Evolutionary conservation across 1,284 basidiomycete species (phyloP), one percentile per base, ranked within the genome.

Genomic region (Dichomitus squalens): DNA sequence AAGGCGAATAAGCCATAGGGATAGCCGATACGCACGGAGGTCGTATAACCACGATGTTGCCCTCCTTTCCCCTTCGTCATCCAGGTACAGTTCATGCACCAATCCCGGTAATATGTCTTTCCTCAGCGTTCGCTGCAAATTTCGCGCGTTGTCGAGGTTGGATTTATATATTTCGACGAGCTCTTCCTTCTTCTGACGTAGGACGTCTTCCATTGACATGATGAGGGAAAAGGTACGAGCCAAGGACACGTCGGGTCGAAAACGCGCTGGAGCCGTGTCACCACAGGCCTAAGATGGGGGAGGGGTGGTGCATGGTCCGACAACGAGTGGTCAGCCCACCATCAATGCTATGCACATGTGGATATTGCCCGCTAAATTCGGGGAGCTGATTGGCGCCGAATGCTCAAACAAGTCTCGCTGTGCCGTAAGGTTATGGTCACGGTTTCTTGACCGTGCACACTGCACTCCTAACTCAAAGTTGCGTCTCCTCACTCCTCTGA

Each of bases 41-140:
- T 90, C 88, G 43, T 76, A 70, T 44, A 89, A 71, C 86, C 86
- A 90, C 66, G 80, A 77, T 40, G 70, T 75, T 23, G 82, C 80
- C 80, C 81, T 83, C 58, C 76, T 72, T 56, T 72, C 72, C 52
- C 78, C 77, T 16, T 76, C 72, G 52, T 74, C 72, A 62, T 76
- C 69, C 50, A 87, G 76, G 29, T 75, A 74, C 21, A 86, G 74
- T 68, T 89, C 86, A 62, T 84, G 79, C 20, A 72, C 72, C 52
- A 89, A 72, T 44, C 80, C 82, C 53, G 86, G 84, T 53, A 89
- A 68, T 33, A 89, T 78, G 46, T 85, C 79, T 34, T 78, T 68
- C 61, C 80, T 76, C 46, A 88, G 65, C 2, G 77, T 82, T 29
- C 72, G 68, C 63, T 84, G 84, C 9, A 90, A 65, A 40, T 70